These are phyloP conservation scores for Gracilaria vermiculophylla DNA, from an alignment of 23 red algal genomes.

Conservation along the genomic window DNA sequence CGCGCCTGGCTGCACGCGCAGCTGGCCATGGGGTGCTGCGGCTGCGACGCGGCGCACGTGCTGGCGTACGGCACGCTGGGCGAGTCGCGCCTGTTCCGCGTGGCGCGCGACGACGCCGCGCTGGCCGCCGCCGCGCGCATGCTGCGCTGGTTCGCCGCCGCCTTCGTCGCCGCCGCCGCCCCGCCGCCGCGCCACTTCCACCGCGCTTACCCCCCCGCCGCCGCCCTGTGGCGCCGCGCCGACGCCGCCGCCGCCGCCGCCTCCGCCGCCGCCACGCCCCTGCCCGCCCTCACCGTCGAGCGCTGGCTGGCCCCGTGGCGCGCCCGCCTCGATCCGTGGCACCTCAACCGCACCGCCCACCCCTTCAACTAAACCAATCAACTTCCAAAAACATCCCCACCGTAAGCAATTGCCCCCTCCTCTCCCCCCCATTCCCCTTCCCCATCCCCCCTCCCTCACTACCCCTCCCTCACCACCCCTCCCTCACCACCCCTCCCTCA, in stretches of 20 bases:
- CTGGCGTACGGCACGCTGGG: background rate
- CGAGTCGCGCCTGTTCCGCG: background rate
- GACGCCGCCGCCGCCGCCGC: background rate
- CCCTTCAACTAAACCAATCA: too few species aligned
- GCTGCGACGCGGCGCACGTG: background rate
- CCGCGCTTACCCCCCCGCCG: background rate
- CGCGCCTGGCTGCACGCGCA: slow-evolving; percentile 29
- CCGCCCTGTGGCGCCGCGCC: background rate
- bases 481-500: background rate
- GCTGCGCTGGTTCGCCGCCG: background rate
- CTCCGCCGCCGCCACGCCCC: background rate
- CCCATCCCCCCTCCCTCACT: background rate
- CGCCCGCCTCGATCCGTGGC: background rate
- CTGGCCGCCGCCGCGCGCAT: background rate
- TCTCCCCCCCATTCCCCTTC: background rate
- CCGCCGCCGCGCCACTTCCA: slow-evolving; percentile 20
- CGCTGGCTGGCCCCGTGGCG: slow-evolving; percentile 7
- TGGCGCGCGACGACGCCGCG: background rate
- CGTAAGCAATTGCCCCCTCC: too few species aligned
- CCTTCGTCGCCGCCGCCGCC: background rate
- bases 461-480: background rate
- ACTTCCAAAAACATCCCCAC: too few species aligned
- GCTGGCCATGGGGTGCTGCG: background rate
- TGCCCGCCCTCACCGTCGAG: background rate
- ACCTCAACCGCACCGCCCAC: background rate